Conservation (phyloP, 768 basidiomycete species). For the Clitopilus hobsonii region DNA sequence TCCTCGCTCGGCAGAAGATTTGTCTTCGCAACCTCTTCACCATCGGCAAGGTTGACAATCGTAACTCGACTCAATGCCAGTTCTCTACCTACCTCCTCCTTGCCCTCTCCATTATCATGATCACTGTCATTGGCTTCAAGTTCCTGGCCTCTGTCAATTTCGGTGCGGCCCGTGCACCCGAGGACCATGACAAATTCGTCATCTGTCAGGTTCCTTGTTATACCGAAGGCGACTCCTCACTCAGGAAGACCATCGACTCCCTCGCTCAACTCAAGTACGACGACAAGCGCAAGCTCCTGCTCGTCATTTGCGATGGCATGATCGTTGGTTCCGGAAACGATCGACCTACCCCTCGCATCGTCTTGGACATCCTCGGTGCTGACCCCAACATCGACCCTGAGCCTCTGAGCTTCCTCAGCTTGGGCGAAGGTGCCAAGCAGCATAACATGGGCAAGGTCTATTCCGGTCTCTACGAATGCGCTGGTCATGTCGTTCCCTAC, state of each 20-base stretch:
- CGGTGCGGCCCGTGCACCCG: constrained; percentile 66
- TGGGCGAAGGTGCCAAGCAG: constrained; percentile 93
- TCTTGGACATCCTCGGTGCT: constrained; percentile 92
- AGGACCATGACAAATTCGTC: constrained; percentile 91
- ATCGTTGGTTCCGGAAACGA: constrained; percentile 98
- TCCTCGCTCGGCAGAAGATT: constrained; percentile 70
- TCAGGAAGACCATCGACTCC: constrained; percentile 89
- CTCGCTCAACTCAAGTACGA: constrained; percentile 94
- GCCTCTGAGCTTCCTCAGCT: constrained; percentile 87
- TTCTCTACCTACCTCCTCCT: constrained; percentile 92
- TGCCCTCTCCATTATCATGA: constrained; percentile 87
- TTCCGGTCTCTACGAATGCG: constrained; percentile 90
- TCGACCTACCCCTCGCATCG: constrained; percentile 92
- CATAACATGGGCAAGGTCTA: constrained; percentile 99
- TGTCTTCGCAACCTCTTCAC: constrained; percentile 93
- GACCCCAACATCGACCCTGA: constrained; percentile 93
- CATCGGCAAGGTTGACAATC: constrained; percentile 88
- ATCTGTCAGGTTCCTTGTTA: constrained; percentile 99
- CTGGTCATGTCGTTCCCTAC: constrained; percentile 95
- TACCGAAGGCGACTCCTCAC: constrained; percentile 87
- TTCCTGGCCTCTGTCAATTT: constrained; percentile 85
- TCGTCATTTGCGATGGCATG: constrained; percentile 96
- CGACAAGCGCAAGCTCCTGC: constrained; percentile 92
- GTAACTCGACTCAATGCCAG: constrained; percentile 85
- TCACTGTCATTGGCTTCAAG: constrained; percentile 90